phyloP scores from a whole-genome alignment of 2,329 filamentous ascomycete genomes.

The Pseudogymnoascus sp. region DNA sequence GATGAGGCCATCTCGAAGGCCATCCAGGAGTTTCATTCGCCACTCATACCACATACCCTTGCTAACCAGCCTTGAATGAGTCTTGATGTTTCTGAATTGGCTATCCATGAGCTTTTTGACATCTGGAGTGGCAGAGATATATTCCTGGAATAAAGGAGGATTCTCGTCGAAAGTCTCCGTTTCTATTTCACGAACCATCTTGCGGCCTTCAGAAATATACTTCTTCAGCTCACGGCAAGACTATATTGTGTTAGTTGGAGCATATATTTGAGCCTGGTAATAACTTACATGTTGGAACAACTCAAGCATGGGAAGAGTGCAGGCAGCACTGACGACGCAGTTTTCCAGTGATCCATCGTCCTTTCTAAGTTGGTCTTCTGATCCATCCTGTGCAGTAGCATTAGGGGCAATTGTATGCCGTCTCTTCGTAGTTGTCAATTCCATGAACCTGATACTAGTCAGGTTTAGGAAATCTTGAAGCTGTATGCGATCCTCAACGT shows the following conservation, averaged over 20 bases:
- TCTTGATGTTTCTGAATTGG: constrained; percentile 96
- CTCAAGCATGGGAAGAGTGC: constrained; percentile 87
- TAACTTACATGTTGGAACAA: constrained; percentile 76
- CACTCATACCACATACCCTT: constrained; percentile 98
- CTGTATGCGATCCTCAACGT: constrained; percentile 57
- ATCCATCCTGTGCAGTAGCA: constrained; percentile 30
- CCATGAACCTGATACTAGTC: constrained; percentile 97
- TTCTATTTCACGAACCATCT: constrained; percentile 86
- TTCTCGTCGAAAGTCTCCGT: constrained; percentile 83
- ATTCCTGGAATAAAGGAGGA: constrained; percentile 84
- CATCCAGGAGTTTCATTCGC: constrained; percentile 79
- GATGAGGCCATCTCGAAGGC: constrained; percentile 72
- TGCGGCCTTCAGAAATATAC: constrained; percentile 88
- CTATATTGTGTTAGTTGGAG: constrained; percentile 32
- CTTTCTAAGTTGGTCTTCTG: constrained; percentile 34
- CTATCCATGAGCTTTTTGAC: constrained; percentile 86
- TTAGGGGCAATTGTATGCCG: constrained; percentile 69
- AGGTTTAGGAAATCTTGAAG: constrained; percentile 89
- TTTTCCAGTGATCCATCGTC: constrained; percentile 60
- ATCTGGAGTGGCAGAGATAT: constrained; percentile 75
- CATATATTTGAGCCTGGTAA: constrained; percentile 8
- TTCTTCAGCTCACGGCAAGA: constrained; percentile 93
- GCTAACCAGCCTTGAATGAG: constrained; percentile 78
- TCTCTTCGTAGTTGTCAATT: constrained; percentile 91
- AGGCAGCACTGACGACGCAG: constrained; percentile 81